Evolutionary conservation across 805 yeast genomes (phyloP).

Genomic region (Blastobotrys attinorum): DNA sequence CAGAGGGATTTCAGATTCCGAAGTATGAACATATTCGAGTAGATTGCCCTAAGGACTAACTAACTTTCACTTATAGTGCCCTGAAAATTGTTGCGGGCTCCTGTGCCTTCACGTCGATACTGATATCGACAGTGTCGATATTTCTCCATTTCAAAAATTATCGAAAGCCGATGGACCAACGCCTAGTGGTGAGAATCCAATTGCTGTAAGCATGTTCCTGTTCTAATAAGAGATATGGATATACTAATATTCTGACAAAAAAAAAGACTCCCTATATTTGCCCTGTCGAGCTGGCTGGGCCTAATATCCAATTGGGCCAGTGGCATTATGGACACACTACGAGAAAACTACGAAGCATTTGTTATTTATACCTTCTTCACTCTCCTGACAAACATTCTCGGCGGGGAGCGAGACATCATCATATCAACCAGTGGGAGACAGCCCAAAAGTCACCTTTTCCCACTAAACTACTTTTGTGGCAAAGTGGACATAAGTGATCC

Average conservation of each 20-base stretch:
- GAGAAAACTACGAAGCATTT: conserved; percentile 93
- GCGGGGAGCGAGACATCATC: conserved; percentile 86
- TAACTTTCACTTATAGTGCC: not conserved
- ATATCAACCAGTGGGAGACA: conserved; percentile 60
- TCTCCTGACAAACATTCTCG: conserved; percentile 70
- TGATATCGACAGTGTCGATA: conserved; percentile 41
- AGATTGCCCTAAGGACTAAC: not conserved
- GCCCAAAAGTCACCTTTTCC: conserved; percentile 60
- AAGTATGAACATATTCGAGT: not conserved
- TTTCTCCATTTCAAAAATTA: conserved; percentile 58
- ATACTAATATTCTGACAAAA: not conserved
- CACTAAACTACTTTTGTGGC: conserved; percentile 41
- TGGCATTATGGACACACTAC: conserved; percentile 56
- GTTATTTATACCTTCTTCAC: conserved; percentile 91
- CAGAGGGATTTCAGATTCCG: not conserved
- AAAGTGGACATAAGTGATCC: conserved; percentile 84
- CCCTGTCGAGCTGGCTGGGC: conserved; percentile 58
- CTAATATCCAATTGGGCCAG: conserved; percentile 40
- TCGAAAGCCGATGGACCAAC: conserved; percentile 81
- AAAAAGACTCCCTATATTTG: conserved; percentile 62
- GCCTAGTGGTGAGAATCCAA: conserved; percentile 75
- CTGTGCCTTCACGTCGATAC: conserved; percentile 28
- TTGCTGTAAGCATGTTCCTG: conserved; percentile 35
- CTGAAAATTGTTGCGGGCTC: not conserved
- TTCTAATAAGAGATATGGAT: not conserved